Conservation (phyloP, 306 rosid genomes). For the Trifolium pratense region DNA sequence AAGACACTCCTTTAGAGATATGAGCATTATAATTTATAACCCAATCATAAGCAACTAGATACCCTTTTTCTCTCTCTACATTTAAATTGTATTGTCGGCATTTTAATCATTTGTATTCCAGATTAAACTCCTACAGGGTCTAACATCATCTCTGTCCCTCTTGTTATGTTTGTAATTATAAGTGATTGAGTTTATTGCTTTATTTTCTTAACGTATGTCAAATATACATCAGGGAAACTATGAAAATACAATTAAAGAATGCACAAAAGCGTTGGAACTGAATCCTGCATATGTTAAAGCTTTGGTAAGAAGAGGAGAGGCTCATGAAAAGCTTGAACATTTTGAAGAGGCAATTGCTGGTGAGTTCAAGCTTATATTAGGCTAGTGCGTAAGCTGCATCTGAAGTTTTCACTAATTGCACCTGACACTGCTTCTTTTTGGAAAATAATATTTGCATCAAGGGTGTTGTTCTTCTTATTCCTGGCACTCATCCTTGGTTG, state of each 20-base stretch:
- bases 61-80: background rate
- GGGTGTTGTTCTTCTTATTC: background rate
- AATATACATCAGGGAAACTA: conserved; percentile 65
- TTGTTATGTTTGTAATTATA: conserved; percentile 1
- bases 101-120: conserved; percentile 11
- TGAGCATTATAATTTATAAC: conserved; percentile 6
- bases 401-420: background rate
- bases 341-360: conserved; percentile 92
- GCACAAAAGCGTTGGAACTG: conserved; percentile 87
- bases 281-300: conserved; percentile 81
- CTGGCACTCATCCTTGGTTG: conserved; percentile 18
- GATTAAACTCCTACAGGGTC: conserved; percentile 2
- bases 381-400: background rate
- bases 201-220: conserved; percentile 17
- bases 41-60: conserved; percentile 4
- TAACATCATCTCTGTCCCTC: conserved; percentile 6
- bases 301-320: conserved; percentile 85
- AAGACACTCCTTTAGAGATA: background rate
- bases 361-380: conserved; percentile 45
- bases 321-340: conserved; percentile 93
- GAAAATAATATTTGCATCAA: background rate
- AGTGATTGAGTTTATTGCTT: background rate
- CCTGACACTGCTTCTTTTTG: background rate
- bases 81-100: background rate
- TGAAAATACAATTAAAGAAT: conserved; percentile 76